phyloP scores from a whole-genome alignment of 139 green algal species.

The Volvox africanus region DNA sequence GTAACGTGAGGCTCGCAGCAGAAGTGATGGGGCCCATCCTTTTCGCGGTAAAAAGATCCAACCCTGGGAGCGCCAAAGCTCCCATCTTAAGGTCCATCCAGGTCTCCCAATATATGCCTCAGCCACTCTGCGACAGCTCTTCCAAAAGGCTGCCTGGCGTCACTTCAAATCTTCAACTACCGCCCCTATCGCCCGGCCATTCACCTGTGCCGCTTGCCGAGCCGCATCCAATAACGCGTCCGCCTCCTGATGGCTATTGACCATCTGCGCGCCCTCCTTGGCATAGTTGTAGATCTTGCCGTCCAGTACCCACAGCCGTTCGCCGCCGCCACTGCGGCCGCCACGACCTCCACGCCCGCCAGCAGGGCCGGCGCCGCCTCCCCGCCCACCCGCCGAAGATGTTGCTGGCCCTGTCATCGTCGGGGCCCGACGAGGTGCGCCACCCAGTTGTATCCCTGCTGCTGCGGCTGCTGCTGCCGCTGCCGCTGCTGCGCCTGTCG shows the following conservation, averaged over 20 bases:
- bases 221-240: conserved; percentile 59
- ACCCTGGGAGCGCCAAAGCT: too few relatives aligned
- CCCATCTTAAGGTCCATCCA: too few relatives aligned
- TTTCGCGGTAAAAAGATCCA: too few relatives aligned
- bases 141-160: too few relatives aligned
- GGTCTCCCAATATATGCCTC: too few relatives aligned
- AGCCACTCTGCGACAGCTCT: too few relatives aligned
- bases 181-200: background rate
- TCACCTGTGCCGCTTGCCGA: conserved; percentile 51
- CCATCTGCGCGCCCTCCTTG: conserved; percentile 78
- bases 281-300: conserved; percentile 88
- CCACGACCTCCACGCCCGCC: conserved; percentile 23
- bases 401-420: background rate
- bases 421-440: background rate
- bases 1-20: too few relatives aligned
- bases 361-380: background rate
- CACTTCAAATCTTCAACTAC: too few relatives aligned
- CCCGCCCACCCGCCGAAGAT: background rate
- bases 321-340: conserved; percentile 28
- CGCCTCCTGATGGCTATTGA: conserved; percentile 64
- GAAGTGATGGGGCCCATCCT: too few relatives aligned
- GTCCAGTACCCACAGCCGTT: conserved; percentile 79
- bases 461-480: conserved; percentile 26
- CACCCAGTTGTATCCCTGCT: background rate
- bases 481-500: background rate